phyloP scores from a whole-genome alignment of 768 basidiomycete species.

The Ephemerocybe angulata region DNA sequence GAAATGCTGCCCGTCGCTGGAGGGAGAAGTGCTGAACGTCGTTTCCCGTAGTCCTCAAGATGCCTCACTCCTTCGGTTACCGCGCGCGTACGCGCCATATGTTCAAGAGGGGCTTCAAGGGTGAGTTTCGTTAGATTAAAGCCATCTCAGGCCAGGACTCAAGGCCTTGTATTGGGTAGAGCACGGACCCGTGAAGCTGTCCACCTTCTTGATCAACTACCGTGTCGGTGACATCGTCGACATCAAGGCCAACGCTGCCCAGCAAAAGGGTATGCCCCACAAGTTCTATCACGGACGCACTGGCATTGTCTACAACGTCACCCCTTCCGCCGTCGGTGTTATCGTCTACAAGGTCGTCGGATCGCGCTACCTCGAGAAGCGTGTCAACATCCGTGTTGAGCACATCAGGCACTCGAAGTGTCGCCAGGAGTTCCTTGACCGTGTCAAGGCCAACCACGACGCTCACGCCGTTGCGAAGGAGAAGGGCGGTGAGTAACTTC shows the following conservation, averaged over 20 bases:
- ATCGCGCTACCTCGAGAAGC: slow-evolving; percentile 98
- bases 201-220: slow-evolving; percentile 92
- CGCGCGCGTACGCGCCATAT: slow-evolving; percentile 99
- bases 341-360: slow-evolving; percentile 98
- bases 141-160: slow-evolving; percentile 10
- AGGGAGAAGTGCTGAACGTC: neutral
- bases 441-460: slow-evolving; percentile 88
- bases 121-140: slow-evolving; percentile 42
- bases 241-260: slow-evolving; percentile 98
- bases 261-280: slow-evolving; percentile 99
- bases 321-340: slow-evolving; percentile 90
- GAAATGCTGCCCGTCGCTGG: slow-evolving; percentile 4
- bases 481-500: slow-evolving; percentile 72
- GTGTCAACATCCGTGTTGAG: slow-evolving; percentile 96
- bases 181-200: slow-evolving; percentile 84
- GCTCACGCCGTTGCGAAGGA: slow-evolving; percentile 83
- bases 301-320: slow-evolving; percentile 98
- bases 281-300: slow-evolving; percentile 98
- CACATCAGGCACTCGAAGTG: slow-evolving; percentile 97
- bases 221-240: slow-evolving; percentile 98
- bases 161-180: slow-evolving; percentile 43
- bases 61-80: slow-evolving; percentile 99
- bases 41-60: slow-evolving; percentile 55
- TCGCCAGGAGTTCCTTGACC: slow-evolving; percentile 94
- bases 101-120: slow-evolving; percentile 99